phyloP scores from a whole-genome alignment of 2,329 filamentous ascomycete species.

The Colletotrichum kahawae region DNA sequence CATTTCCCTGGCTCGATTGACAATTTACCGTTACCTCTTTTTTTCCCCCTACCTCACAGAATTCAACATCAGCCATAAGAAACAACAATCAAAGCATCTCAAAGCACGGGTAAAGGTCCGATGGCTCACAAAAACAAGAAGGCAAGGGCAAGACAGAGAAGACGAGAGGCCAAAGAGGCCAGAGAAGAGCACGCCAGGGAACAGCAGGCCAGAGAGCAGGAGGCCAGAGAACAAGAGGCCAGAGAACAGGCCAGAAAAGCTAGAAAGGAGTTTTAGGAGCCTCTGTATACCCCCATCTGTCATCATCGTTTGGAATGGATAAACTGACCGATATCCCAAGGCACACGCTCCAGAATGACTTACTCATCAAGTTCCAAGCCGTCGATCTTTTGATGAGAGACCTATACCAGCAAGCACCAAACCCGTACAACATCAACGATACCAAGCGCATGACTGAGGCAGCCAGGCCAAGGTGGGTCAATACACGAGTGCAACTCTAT shows the following conservation, averaged over 20 bases:
- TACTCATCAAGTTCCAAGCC: not conserved
- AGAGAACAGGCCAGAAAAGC: not conserved
- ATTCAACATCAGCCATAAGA: not conserved
- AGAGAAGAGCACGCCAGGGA: not conserved
- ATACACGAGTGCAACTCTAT: not conserved
- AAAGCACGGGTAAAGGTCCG: not conserved
- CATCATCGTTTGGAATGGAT: rapidly evolving
- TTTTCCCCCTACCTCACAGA: not conserved
- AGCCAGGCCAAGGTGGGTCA: not conserved
- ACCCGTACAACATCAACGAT: not conserved
- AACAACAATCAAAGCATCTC: not conserved
- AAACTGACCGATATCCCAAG: not conserved
- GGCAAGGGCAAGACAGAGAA: not conserved
- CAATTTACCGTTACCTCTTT: not conserved
- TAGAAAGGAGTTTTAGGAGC: not conserved
- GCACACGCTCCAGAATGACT: not conserved
- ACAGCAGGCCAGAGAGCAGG: rapidly evolving
- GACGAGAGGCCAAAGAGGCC: not conserved
- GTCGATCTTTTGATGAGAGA: not conserved
- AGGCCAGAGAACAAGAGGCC: not conserved
- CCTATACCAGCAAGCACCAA: not conserved
- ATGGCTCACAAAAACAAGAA: not conserved
- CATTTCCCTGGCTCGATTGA: too few species aligned
- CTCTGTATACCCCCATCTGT: not conserved
- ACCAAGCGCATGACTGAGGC: not conserved